Conservation (phyloP, 169 alveolate genomes). For the Plasmodium inui region DNA sequence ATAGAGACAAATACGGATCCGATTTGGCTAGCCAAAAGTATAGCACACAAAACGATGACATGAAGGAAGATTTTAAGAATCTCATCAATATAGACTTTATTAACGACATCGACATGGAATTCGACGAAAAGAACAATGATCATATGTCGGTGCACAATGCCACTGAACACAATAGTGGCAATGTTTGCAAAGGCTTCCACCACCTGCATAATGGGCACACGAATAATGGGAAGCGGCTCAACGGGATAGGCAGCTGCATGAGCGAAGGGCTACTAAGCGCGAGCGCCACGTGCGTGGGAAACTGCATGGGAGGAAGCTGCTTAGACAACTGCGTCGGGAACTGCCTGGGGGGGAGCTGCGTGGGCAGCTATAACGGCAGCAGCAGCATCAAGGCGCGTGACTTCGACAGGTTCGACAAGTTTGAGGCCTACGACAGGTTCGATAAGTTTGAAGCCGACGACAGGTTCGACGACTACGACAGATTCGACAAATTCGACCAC, state of each 20-base stretch:
- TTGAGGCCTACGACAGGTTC: not conserved
- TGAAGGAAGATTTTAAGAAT: constrained; percentile 61
- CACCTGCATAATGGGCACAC: not conserved
- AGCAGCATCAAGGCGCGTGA: constrained; percentile 22
- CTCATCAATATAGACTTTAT: constrained; percentile 65
- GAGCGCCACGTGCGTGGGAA: not conserved
- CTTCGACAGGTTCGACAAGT: not conserved
- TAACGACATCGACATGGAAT: constrained; percentile 64
- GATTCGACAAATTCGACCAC: not conserved
- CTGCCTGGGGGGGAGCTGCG: not conserved
- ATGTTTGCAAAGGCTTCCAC: not conserved
- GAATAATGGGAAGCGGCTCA: not conserved
- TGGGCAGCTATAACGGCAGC: not conserved
- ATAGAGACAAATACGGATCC: not conserved
- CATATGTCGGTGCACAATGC: not conserved
- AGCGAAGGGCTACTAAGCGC: constrained; percentile 15
- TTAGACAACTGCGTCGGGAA: not conserved
- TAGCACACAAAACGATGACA: constrained; percentile 31
- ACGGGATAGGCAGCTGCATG: not conserved
- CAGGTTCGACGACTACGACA: not conserved
- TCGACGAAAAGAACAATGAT: constrained; percentile 25
- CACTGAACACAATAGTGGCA: not conserved
- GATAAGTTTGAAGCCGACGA: not conserved
- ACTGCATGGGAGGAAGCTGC: not conserved
- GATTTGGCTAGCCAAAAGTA: constrained; percentile 26